These are phyloP conservation scores for Ustilago vetiveriae DNA, from an alignment of 1,284 basidiomycete species.

Conservation along the genomic window DNA sequence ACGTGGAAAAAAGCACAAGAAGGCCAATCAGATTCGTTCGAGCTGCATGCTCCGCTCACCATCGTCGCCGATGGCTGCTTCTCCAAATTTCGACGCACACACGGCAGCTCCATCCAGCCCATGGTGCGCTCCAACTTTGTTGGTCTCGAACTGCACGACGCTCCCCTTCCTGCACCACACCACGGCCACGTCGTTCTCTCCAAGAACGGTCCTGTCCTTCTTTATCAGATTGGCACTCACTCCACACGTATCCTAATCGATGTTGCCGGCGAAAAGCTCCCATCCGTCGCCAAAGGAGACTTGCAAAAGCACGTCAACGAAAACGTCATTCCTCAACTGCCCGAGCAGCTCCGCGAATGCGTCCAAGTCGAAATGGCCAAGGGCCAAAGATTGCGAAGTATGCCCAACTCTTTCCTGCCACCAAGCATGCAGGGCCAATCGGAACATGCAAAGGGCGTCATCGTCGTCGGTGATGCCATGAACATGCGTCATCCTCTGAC, in stretches of 20 bases:
- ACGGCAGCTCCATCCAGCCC: conserved; percentile 70
- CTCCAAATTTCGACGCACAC: conserved; percentile 77
- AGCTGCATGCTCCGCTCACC: conserved; percentile 78
- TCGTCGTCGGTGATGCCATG: conserved; percentile 94
- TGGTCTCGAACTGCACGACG: conserved; percentile 80
- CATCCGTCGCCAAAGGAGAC: conserved; percentile 75
- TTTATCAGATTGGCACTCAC: conserved; percentile 81
- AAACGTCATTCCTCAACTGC: conserved; percentile 60
- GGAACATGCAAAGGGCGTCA: conserved; percentile 74
- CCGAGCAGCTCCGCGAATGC: conserved; percentile 56
- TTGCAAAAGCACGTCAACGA: conserved; percentile 53
- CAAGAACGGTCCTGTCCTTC: conserved; percentile 78
- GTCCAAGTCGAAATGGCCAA: conserved; percentile 51
- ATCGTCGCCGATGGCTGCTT: conserved; percentile 95
- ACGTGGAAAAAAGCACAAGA: conserved; percentile 36
- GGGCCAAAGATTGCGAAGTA: conserved; percentile 72
- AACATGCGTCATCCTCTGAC: conserved; percentile 99
- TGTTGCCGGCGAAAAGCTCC: conserved; percentile 81
- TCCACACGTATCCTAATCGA: conserved; percentile 94
- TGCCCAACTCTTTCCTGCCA: conserved; percentile 96
- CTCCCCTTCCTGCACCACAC: conserved; percentile 79
- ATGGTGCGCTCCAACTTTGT: conserved; percentile 81
- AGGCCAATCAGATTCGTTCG: conserved; percentile 33
- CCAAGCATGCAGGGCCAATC: conserved; percentile 79
- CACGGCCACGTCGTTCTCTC: conserved; percentile 87